Evolutionary conservation across 176 grass and related monocot genomes (phyloP).

Genomic region (Avena eriantha): DNA sequence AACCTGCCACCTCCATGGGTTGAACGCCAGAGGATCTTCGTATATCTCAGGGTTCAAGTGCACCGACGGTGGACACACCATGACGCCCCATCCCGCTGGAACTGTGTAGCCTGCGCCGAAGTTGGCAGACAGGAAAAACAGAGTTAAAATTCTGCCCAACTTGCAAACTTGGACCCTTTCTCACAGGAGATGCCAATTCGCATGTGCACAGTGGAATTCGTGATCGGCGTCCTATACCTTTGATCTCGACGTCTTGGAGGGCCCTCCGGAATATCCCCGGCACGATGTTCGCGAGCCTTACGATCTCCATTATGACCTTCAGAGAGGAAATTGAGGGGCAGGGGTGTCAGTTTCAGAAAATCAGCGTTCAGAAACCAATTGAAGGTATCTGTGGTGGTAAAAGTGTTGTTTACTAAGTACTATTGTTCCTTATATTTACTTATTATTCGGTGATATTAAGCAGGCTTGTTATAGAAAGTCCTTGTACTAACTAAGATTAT

Average conservation of each 20-base stretch:
- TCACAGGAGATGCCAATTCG: conserved; percentile 11
- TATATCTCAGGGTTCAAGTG: conserved; percentile 88
- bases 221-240: conserved; percentile 56
- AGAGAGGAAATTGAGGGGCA: conserved; percentile 12
- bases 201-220: conserved; percentile 19
- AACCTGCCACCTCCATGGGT: conserved; percentile 92
- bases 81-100: conserved; percentile 86
- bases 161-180: conserved; percentile 9
- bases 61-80: conserved; percentile 83
- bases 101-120: conserved; percentile 74
- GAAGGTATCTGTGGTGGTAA: too few relatives aligned
- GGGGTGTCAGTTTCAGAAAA: conserved; percentile 32
- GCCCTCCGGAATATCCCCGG: conserved; percentile 81
- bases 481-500: conserved; percentile 34
- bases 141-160: conserved; percentile 33
- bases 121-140: neutral
- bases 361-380: conserved; percentile 24
- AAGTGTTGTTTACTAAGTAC: too few relatives aligned
- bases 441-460: neutral
- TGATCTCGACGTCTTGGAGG: conserved; percentile 73
- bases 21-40: conserved; percentile 75
- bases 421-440: too few relatives aligned
- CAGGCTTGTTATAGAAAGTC: neutral
- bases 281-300: conserved; percentile 82
- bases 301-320: conserved; percentile 77